Conservation (phyloP, 306 rosid genomes). For the Ormosia semicastrata region DNA sequence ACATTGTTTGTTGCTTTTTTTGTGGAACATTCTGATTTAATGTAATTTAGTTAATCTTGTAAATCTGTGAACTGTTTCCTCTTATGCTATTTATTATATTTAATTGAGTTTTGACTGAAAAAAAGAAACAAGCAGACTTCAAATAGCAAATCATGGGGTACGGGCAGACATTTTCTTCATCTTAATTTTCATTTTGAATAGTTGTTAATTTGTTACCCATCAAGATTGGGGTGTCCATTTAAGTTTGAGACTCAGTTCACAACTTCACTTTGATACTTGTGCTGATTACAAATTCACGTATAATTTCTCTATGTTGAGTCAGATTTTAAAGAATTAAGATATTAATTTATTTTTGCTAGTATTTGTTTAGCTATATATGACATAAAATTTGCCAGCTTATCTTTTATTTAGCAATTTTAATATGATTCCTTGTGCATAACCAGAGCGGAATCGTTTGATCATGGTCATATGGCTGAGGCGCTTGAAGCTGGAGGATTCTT, state of each 20-base stretch:
- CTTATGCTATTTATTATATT: neutral
- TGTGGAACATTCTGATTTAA: neutral
- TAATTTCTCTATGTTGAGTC: neutral
- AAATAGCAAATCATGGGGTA: neutral
- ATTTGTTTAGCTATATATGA: neutral
- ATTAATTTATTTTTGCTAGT: neutral
- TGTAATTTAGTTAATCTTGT: neutral
- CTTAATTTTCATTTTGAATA: neutral
- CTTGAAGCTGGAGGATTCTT: constrained; percentile 59
- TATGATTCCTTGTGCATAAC: constrained; percentile 8
- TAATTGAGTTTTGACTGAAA: neutral
- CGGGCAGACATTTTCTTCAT: neutral
- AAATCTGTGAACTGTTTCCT: constrained; percentile 1
- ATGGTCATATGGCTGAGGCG: constrained; percentile 38
- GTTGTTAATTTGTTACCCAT: constrained; percentile 13
- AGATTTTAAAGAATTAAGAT: neutral
- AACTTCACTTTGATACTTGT: neutral
- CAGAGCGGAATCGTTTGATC: constrained; percentile 67
- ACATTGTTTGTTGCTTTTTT: neutral
- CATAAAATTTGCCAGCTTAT: neutral
- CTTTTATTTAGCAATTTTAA: neutral
- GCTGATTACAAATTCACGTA: neutral
- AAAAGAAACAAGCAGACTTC: constrained; percentile 1
- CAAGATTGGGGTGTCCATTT: neutral
- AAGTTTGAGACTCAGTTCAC: neutral